Conservation (phyloP, 2,329 filamentous ascomycete genomes). For the Colletotrichum godetiae region DNA sequence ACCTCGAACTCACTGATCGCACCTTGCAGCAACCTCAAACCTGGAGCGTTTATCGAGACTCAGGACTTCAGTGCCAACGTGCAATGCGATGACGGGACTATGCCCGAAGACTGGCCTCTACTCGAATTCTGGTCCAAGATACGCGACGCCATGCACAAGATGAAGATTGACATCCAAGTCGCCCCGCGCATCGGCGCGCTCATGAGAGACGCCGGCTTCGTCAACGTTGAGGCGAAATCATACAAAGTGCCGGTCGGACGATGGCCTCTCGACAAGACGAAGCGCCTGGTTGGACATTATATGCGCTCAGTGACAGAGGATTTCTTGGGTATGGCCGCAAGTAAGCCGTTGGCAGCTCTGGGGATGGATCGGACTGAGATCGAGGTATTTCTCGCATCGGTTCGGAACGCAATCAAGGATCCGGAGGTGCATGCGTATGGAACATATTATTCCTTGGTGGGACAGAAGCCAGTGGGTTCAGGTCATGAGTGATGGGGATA, state of each 20-base stretch:
- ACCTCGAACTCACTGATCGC: neutral
- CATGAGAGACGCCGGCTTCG: neutral
- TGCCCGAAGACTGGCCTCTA: slow-evolving; percentile 38
- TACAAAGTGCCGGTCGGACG: neutral
- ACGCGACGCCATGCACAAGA: neutral
- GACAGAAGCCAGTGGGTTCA: neutral
- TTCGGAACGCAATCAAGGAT: slow-evolving; percentile 3
- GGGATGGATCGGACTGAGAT: neutral
- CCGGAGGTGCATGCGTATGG: neutral
- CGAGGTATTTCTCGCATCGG: neutral
- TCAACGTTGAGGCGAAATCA: neutral
- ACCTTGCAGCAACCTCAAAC: slow-evolving; percentile 45
- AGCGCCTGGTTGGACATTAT: neutral
- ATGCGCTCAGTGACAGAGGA: neutral
- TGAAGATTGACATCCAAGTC: neutral
- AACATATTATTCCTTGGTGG: slow-evolving; percentile 6
- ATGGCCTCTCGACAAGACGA: neutral
- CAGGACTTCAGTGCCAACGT: slow-evolving; percentile 55
- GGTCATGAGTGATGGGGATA: neutral
- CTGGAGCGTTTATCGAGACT: slow-evolving; percentile 58
- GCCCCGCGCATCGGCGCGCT: neutral
- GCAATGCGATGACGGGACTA: slow-evolving; percentile 47
- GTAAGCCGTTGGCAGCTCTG: neutral
- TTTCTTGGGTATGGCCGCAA: neutral
- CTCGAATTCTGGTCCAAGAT: neutral